Percentiles rank a stretch among this genome's conserved stretches.
Evolutionary conservation across 2,329 filamentous ascomycete genomes (phyloP).

Genomic region (Stemphylium beticola): DNA sequence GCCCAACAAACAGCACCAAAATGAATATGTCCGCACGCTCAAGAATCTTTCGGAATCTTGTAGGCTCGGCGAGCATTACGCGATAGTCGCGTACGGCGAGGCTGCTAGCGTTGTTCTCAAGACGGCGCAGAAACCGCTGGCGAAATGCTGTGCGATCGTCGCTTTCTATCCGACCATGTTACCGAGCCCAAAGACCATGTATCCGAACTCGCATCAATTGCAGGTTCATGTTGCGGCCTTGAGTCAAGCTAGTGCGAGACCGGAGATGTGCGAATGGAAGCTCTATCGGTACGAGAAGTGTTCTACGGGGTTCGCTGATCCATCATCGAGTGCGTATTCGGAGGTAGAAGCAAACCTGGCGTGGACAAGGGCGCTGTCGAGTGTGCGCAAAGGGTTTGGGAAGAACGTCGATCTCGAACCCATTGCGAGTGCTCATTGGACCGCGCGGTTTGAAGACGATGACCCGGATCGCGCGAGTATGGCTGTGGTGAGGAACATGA

Average conservation of each 20-base stretch:
- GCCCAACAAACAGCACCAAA: conserved; percentile 22
- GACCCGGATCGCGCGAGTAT: conserved; percentile 40
- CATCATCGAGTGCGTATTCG: conserved; percentile 47
- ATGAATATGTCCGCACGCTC: conserved; percentile 42
- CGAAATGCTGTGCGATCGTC: conserved; percentile 50
- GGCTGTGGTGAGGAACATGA: conserved; percentile 40
- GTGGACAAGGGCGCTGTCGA: conserved; percentile 51
- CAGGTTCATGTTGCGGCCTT: conserved; percentile 50
- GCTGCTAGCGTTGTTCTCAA: conserved; percentile 52
- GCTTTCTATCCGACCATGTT: conserved; percentile 53
- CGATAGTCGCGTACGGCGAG: conserved; percentile 49
- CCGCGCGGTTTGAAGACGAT: conserved; percentile 42
- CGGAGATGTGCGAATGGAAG: conserved; percentile 47
- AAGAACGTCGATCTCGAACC: conserved; percentile 45
- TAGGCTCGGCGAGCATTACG: conserved; percentile 47
- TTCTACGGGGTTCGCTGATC: conserved; percentile 52
- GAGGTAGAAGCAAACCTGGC: conserved; percentile 51
- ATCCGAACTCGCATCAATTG: conserved; percentile 47
- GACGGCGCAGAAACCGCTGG: conserved; percentile 49
- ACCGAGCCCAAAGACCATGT: conserved; percentile 46
- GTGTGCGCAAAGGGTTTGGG: conserved; percentile 47
- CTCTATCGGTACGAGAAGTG: conserved; percentile 50
- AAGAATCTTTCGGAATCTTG: conserved; percentile 49
- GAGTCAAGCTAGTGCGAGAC: conserved; percentile 39
- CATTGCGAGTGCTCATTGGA: conserved; percentile 43